phyloP scores from a whole-genome alignment of 768 basidiomycete species.

The Rhizopogon rudus region DNA sequence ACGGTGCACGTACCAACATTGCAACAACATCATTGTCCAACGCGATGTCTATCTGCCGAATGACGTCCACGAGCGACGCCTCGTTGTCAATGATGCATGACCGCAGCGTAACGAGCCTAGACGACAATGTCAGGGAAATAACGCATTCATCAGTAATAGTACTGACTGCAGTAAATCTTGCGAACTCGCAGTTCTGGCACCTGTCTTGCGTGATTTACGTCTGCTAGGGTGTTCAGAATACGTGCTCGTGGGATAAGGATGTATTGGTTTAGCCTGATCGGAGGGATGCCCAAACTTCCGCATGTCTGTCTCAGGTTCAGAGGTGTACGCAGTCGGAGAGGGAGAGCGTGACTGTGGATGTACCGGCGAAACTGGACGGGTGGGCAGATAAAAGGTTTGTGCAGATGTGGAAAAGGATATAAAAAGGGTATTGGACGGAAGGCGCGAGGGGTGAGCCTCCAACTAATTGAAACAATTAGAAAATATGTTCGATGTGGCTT shows the following conservation, averaged over 20 bases:
- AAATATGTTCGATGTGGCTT: slow-evolving; percentile 8
- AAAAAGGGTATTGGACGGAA: slow-evolving; percentile 74
- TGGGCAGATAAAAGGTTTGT: slow-evolving; percentile 54
- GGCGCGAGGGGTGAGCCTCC: slow-evolving; percentile 33
- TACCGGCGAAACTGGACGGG: slow-evolving; percentile 21
- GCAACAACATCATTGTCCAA: slow-evolving; percentile 36
- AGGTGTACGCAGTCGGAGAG: slow-evolving; percentile 65
- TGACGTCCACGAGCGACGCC: slow-evolving; percentile 41
- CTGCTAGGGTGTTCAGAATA: slow-evolving; percentile 4
- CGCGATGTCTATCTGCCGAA: slow-evolving; percentile 42
- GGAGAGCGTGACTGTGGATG: slow-evolving; percentile 36
- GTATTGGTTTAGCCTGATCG: neutral
- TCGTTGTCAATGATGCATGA: slow-evolving; percentile 48
- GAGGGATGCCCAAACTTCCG: slow-evolving; percentile 34
- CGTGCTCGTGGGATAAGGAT: neutral
- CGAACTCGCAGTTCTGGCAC: slow-evolving; percentile 48
- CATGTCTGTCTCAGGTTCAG: slow-evolving; percentile 62
- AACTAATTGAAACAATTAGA: slow-evolving; percentile 22
- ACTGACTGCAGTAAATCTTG: slow-evolving; percentile 72
- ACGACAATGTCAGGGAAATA: slow-evolving; percentile 4
- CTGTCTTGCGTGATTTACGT: slow-evolving; percentile 21
- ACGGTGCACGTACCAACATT: slow-evolving; percentile 36
- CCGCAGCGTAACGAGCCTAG: slow-evolving; percentile 51
- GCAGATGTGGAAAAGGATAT: slow-evolving; percentile 60
- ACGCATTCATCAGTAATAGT: neutral